A percentile compares a stretch with the other conserved stretches of the same genome.
phyloP scores from a whole-genome alignment of 495 filamentous ascomycete species.

The Penicillium alfredii region DNA sequence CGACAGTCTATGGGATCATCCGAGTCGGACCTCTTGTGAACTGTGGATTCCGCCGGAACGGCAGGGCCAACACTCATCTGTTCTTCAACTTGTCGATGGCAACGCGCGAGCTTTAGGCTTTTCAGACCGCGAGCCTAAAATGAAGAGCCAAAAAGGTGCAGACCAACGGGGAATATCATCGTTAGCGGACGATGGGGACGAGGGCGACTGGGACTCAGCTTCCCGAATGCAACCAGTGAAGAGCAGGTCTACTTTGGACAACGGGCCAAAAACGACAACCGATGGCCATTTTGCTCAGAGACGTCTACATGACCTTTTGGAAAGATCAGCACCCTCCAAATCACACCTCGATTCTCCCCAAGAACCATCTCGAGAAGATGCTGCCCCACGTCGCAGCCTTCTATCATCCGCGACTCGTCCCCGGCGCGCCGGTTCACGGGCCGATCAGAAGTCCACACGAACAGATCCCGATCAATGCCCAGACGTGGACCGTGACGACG shows the following conservation, averaged over 20 bases:
- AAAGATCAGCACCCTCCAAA: conserved; percentile 27
- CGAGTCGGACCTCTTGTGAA: too few species aligned
- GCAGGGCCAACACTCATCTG: conserved; percentile 1
- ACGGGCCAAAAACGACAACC: background rate
- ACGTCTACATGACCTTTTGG: conserved; percentile 36
- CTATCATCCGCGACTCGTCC: too few species aligned
- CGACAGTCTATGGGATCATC: too few species aligned
- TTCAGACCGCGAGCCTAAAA: background rate
- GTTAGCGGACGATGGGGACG: conserved; percentile 42
- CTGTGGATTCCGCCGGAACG: background rate
- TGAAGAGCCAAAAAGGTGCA: conserved; percentile 8
- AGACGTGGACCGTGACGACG: conserved; percentile 26
- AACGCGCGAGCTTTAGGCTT: conserved; percentile 10
- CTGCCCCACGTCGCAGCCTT: too few species aligned
- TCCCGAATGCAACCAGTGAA: background rate
- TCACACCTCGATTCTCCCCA: conserved; percentile 10
- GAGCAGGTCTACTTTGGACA: background rate
- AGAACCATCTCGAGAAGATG: too few species aligned
- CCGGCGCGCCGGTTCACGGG: too few species aligned
- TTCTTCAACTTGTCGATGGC: conserved; percentile 22
- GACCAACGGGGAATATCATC: conserved; percentile 20
- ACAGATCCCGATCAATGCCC: conserved; percentile 3
- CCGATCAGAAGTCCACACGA: background rate
- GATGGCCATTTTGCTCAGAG: conserved; percentile 4
- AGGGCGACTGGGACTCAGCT: conserved; percentile 3